These are phyloP conservation scores for Suillus paluster DNA, from an alignment of 768 basidiomycete species.

Conservation along the genomic window DNA sequence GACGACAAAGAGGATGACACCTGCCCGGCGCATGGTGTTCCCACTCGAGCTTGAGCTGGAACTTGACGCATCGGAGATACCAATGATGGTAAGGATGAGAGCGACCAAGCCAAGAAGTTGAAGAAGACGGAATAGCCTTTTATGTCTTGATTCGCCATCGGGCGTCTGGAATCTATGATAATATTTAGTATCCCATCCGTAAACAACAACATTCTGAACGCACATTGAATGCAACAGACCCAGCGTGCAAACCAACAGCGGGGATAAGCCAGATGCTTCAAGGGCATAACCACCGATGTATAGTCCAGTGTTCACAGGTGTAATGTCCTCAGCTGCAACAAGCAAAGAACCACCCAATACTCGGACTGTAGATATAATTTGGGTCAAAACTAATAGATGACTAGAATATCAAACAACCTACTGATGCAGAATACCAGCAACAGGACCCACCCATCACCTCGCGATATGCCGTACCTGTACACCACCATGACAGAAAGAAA, in stretches of 20 bases:
- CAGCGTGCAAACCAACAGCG: conserved; percentile 41
- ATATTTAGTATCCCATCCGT: conserved; percentile 7
- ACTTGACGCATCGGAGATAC: conserved; percentile 26
- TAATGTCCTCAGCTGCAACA: conserved; percentile 54
- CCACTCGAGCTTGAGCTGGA: conserved; percentile 23
- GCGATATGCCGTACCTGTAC: conserved; percentile 57
- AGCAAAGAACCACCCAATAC: conserved; percentile 60
- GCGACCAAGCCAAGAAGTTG: conserved; percentile 32
- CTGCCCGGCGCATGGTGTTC: conserved; percentile 35
- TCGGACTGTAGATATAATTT: conserved; percentile 46
- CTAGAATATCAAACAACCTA: conserved; percentile 34
- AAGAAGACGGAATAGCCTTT: conserved; percentile 28
- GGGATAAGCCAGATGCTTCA: conserved; percentile 44
- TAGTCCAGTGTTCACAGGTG: conserved; percentile 45
- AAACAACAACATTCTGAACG: conserved; percentile 16
- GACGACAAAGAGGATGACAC: conserved; percentile 37
- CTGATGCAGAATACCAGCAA: conserved; percentile 63
- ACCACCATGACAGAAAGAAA: conserved; percentile 49
- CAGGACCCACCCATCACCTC: conserved; percentile 70
- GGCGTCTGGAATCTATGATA: conserved; percentile 34
- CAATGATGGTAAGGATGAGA: conserved; percentile 38
- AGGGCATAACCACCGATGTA: conserved; percentile 56
- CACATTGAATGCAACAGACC: conserved; percentile 42
- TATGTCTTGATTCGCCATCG: conserved; percentile 18
- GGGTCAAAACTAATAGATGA: conserved; percentile 4